Evolutionary conservation across 2,329 filamentous ascomycete species (phyloP), one percentile per base, ranked within the genome.

Genomic region (Calonectria hawksworthii): DNA sequence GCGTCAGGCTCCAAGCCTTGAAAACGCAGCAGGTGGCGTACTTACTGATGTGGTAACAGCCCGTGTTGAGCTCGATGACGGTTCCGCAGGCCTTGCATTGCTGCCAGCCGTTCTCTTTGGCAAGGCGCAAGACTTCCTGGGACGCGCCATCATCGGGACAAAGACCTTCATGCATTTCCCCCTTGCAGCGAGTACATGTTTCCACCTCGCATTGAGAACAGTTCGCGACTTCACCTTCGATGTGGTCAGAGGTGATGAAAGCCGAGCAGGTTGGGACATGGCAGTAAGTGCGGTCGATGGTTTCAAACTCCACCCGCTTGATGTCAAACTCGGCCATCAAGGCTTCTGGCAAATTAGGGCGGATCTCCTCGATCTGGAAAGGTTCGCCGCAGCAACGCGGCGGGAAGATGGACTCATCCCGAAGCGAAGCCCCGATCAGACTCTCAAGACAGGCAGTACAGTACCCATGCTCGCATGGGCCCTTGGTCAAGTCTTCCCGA

Each of bases 21-120:
- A 16, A 3, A 8, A 41, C 30, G 6, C 7, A 28, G 10, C 5
- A 18, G 7, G 21, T 0, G 5, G 6, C 26, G 56, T 1, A 87
- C 89, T 79, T 75, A 92, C 90, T 90, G 4, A 93, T 92, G 69
- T 92, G 90, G 63, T 89, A 86, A 69, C 91, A 92, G 0, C 91
- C 91, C 0, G 59, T 14, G 0, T 81, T 61, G 0, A 91, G 81
- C 79, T 92, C 90, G 0, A 93, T 85, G 16, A 92, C 26, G 0
- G 82, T 74, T 0, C 74, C 74, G 75, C 91, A 93, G 0, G 72
- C 59, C 4, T 77, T 81, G 69, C 91, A 93, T 1, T 85, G 83
- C 77, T 89, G 86, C 91, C 90, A 93, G 0, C 86, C 84, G 2
- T 89, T 81, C 0, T 84, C 72, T 0, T 68, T 66, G 0, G 89